A percentile compares a stretch with the other conserved stretches of the same genome.
These are phyloP conservation scores for Myrica gale DNA, from an alignment of 306 rosid genomes.

Conservation along the genomic window DNA sequence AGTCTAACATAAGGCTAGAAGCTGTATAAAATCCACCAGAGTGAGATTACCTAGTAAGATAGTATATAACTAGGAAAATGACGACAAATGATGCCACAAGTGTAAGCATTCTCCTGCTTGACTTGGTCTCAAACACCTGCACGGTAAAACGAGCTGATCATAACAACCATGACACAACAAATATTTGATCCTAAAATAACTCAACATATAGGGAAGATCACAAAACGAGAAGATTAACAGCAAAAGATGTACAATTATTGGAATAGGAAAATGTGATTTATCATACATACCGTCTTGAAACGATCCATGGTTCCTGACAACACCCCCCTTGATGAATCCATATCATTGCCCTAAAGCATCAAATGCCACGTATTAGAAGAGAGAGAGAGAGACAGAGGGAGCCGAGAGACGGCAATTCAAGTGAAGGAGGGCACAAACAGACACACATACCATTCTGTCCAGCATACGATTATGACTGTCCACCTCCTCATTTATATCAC, in stretches of 20 bases:
- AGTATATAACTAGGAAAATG: conserved; percentile 78
- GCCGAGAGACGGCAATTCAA: neutral
- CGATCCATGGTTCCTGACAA: conserved; percentile 92
- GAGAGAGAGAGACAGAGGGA: neutral
- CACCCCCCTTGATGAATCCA: conserved; percentile 93
- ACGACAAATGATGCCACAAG: conserved; percentile 83
- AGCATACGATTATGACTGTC: conserved; percentile 83
- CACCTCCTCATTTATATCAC: conserved; percentile 93
- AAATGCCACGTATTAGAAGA: neutral
- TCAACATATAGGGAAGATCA: neutral
- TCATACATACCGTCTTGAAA: conserved; percentile 70
- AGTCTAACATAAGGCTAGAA: conserved; percentile 16
- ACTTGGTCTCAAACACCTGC: conserved; percentile 93
- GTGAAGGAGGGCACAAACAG: neutral
- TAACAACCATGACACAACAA: conserved; percentile 14
- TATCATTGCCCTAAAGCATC: conserved; percentile 70
- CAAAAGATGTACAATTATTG: conserved; percentile 1
- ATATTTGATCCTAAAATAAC: conserved; percentile 7
- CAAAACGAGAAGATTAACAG: neutral
- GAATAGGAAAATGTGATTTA: conserved; percentile 1
- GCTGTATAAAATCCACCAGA: conserved; percentile 19
- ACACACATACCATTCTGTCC: conserved; percentile 70
- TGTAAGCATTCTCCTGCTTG: conserved; percentile 82
- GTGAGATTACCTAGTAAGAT: conserved; percentile 57
- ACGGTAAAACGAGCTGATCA: conserved; percentile 23